Percentiles rank a stretch among this genome's conserved stretches.
Evolutionary conservation across 352 stramenopile genomes (phyloP).

Genomic region (Phytophthora multivora): DNA sequence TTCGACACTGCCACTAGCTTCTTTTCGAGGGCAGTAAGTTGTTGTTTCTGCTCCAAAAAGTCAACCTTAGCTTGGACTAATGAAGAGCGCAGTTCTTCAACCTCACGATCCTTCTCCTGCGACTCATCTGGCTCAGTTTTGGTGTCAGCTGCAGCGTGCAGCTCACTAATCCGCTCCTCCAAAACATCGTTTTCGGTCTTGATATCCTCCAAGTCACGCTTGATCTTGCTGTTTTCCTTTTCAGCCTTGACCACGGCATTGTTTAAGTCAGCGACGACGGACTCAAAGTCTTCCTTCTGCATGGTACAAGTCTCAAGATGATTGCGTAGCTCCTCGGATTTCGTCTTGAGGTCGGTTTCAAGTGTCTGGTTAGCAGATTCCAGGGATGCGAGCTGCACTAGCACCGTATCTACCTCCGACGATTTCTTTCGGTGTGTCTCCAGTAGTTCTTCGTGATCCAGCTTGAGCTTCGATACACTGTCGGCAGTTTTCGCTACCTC

Average conservation of each 20-base stretch:
- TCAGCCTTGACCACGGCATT: constrained; percentile 18
- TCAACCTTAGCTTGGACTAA: constrained; percentile 65
- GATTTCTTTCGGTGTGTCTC: constrained; percentile 40
- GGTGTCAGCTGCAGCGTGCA: constrained; percentile 38
- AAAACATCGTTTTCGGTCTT: constrained; percentile 66
- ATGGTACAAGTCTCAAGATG: constrained; percentile 38
- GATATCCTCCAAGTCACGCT: constrained; percentile 46
- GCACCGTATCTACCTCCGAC: constrained; percentile 34
- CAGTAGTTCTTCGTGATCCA: constrained; percentile 58
- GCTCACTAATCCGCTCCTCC: constrained; percentile 58
- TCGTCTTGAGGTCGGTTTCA: constrained; percentile 28
- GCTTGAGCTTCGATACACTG: constrained; percentile 57
- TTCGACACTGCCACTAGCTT: constrained; percentile 61
- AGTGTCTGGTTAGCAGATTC: constrained; percentile 35
- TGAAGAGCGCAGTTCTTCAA: constrained; percentile 58
- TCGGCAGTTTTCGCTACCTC: constrained; percentile 76
- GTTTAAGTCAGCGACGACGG: constrained; percentile 27
- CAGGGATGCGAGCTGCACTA: constrained; percentile 36
- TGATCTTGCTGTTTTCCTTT: constrained; percentile 36
- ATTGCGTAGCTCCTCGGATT: constrained; percentile 21
- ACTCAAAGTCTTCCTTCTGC: constrained; percentile 47
- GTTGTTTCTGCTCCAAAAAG: constrained; percentile 58
- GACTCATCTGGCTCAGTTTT: constrained; percentile 46
- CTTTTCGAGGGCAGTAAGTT: constrained; percentile 58
- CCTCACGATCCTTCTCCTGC: constrained; percentile 56